phyloP scores from a whole-genome alignment of 2,329 filamentous ascomycete species.

The Beauveria sp. region DNA sequence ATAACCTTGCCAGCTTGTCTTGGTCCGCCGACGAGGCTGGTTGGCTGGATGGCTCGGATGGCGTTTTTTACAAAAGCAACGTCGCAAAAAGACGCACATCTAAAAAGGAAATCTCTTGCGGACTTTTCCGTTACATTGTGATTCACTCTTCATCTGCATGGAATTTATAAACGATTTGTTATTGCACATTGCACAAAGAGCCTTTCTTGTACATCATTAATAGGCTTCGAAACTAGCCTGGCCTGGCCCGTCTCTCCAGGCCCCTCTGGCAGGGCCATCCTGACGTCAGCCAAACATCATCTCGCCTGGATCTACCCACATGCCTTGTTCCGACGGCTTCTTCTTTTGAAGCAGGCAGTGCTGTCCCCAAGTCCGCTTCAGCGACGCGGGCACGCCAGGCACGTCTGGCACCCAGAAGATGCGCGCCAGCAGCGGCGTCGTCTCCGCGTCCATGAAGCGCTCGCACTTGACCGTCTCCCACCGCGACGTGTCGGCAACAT shows the following conservation, averaged over 20 bases:
- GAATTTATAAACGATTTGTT: background rate
- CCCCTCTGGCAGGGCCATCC: background rate
- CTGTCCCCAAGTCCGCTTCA: conserved; percentile 71
- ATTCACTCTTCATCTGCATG: background rate
- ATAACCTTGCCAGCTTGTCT: background rate
- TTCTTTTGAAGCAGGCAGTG: conserved; percentile 74
- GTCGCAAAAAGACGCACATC: background rate
- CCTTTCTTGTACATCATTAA: background rate
- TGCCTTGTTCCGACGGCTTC: conserved; percentile 15
- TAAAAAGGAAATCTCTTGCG: background rate
- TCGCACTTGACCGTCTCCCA: conserved; percentile 76
- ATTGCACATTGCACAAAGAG: background rate
- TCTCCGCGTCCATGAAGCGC: conserved; percentile 71
- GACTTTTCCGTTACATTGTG: background rate
- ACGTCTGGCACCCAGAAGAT: conserved; percentile 75
- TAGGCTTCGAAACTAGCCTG: background rate
- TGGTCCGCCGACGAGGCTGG: background rate
- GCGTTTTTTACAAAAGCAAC: conserved; percentile 1
- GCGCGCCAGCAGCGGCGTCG: conserved; percentile 66
- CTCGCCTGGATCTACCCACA: conserved; percentile 13
- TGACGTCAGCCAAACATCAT: conserved; percentile 14
- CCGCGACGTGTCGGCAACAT: conserved; percentile 60
- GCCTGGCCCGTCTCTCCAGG: background rate
- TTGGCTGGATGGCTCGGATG: background rate
- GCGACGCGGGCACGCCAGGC: conserved; percentile 58